Evolutionary conservation across 495 filamentous ascomycete species (phyloP), one percentile per base, ranked within the genome.

Genomic region (Penicillium diatomitis): DNA sequence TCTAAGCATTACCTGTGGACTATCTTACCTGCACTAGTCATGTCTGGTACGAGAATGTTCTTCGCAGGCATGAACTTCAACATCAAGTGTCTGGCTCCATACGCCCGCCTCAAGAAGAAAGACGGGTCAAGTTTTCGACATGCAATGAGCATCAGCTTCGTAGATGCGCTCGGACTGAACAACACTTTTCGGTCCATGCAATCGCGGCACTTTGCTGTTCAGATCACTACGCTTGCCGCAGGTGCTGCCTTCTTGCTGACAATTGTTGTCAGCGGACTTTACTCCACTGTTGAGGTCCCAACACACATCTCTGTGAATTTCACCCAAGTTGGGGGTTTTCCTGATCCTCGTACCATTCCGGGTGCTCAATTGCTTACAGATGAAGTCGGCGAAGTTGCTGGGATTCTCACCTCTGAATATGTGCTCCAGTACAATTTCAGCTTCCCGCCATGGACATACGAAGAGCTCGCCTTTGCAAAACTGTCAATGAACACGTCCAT

Each of bases 1-100:
- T 38, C 30, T n/a, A 37, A 32, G n/a, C 52, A 58, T 29, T 53
- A 52, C 29, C 3, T 48, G 9, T 58, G 52, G 49, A 52, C 56
- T 1, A 38, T 53, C 3, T 27, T 58, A 9, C 49, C 56, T 32
- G 49, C 49, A 8, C 8, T 44, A 5, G 29, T 37, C 4, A 58
- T 58, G 56, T 11, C 46, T 0, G 11, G 32, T 2, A 42, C 53
- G 8, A 36, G 46, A 28, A 34, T 55, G 8, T 8, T 45, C 4
- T 42, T 52, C 10, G 35, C 20, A 3, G 50, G 38, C 9, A 39
- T 58, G 8, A 44, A 52, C 30, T 55, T 49, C 32, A 55, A 55
- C 9, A 48, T 41, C 30, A 38, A 49, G 29, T 50, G 43, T 27
- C 43, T 58, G 8, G 49, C 52, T 7, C 52, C 56, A 31, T 55